Base-by-base conservation (phyloP, 2,329 filamentous ascomycete genomes). In the Colletotrichum tanaceti region DNA sequence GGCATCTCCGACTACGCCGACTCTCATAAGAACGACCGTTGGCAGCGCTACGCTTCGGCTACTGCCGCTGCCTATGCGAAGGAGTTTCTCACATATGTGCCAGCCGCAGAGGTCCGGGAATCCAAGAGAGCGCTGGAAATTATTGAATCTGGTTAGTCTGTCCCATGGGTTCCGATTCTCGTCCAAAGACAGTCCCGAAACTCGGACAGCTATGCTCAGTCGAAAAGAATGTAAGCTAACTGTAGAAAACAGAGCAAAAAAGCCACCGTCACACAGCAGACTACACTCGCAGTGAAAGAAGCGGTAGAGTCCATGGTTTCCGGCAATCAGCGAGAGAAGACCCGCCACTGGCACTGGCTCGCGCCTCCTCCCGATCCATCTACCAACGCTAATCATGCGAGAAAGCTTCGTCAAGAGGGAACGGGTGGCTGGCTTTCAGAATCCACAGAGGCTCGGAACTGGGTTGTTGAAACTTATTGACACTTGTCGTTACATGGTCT, bases 1-100 rank as follows among this genome's bases (percentile, higher is more conserved):
- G 80, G 79, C 0, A 79, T 83, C 0, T 82, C 76, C 24, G 77
- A 81, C 49, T 83, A 82, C 50, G 74, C 79, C 9, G 80, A 82
- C 63, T 77, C 74, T 0, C 79, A 82, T 58, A 82, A 81, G 54
- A 76, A 75, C 18, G 76, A 82, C 6, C 49, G 44, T 5, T 82
- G 79, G 80, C 77, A 80, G n/a, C 43, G 46, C 0, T 80, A 79
- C 65, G 79, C 80, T 0, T 77, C 80, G 0, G 71, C 71, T 0
- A 74, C 75, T 0, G 79, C 80, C 0, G 79, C 79, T 0, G 75
- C 74, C 6, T 75, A 71, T 2, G 76, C 77, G 2, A 43, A 43
- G 41, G 41, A 43, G 14, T n/a, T 43, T 18, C 41, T 43, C 3
- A 5, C 14, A 18, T 18, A 43, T 9, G 41, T 64, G 43, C 43